A percentile compares a stretch with the other conserved stretches of the same genome.
These are phyloP conservation scores for Rubus idaeus DNA, from an alignment of 306 rosid genomes.

Conservation along the genomic window DNA sequence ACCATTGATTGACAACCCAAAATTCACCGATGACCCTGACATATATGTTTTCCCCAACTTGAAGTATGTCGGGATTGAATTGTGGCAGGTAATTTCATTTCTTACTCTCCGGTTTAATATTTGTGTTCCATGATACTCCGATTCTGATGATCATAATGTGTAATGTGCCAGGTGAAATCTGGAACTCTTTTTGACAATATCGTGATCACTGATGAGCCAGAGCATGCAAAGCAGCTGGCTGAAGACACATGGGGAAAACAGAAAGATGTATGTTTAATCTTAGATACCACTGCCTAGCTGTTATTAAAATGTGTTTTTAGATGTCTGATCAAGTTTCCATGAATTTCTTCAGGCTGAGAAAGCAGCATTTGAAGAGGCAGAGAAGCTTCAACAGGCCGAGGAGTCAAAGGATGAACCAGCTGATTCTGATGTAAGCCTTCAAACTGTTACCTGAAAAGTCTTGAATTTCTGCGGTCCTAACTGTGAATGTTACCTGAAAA, in stretches of 20 bases:
- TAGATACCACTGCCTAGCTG: neutral
- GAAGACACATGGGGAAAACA: slow-evolving; percentile 97
- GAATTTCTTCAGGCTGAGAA: slow-evolving; percentile 77
- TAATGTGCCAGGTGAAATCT: slow-evolving; percentile 81
- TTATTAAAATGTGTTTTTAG: neutral
- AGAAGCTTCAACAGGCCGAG: slow-evolving; percentile 87
- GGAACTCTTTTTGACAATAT: slow-evolving; percentile 94
- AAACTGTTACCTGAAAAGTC: slow-evolving; percentile 4
- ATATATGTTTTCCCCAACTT: slow-evolving; percentile 86
- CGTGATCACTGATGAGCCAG: slow-evolving; percentile 80
- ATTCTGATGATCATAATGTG: slow-evolving; percentile 27
- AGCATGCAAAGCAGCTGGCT: slow-evolving; percentile 85
- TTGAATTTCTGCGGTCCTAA: neutral
- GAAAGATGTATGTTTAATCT: slow-evolving; percentile 63
- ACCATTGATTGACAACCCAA: slow-evolving; percentile 96
- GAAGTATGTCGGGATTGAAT: slow-evolving; percentile 94
- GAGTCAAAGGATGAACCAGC: slow-evolving; percentile 77
- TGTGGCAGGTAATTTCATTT: slow-evolving; percentile 82
- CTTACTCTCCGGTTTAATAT: neutral
- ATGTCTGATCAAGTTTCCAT: slow-evolving; percentile 27
- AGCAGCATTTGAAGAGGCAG: slow-evolving; percentile 87
- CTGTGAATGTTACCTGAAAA: slow-evolving; percentile 8
- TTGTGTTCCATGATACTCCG: slow-evolving; percentile 6
- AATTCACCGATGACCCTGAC: slow-evolving; percentile 91
- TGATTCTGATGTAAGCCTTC: slow-evolving; percentile 79